phyloP scores from a whole-genome alignment of 345 rosid genomes.

The Eucalyptus curtisii region DNA sequence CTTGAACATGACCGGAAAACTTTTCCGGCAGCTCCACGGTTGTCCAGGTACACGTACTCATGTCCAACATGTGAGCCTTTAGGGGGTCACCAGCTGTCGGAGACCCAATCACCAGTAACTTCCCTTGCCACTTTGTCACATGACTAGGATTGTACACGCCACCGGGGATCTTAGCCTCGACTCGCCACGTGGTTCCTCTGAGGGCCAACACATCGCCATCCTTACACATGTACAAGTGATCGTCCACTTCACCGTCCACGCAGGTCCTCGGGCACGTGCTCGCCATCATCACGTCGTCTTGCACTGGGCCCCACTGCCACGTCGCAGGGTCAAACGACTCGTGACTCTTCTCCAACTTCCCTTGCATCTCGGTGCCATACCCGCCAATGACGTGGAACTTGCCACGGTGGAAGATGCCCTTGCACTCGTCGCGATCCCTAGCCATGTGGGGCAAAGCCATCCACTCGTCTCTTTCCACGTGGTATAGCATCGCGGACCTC shows the following conservation, averaged over 20 bases:
- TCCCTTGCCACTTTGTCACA: conserved; percentile 24
- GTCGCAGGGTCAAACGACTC: conserved; percentile 30
- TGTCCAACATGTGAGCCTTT: conserved; percentile 13
- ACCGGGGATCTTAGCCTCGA: conserved; percentile 27
- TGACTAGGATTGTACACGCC: conserved; percentile 24
- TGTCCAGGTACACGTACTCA: conserved; percentile 28
- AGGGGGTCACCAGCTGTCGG: conserved; percentile 17
- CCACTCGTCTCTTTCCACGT: conserved; percentile 53
- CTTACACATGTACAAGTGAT: conserved; percentile 19
- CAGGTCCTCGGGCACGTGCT: conserved; percentile 28
- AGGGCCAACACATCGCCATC: conserved; percentile 18
- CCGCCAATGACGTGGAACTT: conserved; percentile 73
- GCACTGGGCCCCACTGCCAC: conserved; percentile 29
- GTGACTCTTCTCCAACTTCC: conserved; percentile 31
- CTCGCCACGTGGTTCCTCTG: conserved; percentile 21
- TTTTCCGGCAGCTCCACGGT: conserved; percentile 13
- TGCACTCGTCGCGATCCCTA: conserved; percentile 66
- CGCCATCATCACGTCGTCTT: conserved; percentile 3
- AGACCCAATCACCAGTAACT: conserved; percentile 48
- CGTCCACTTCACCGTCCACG: neutral
- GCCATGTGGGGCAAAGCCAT: conserved; percentile 50
- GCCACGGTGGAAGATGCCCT: conserved; percentile 42
- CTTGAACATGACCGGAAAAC: conserved; percentile 46
- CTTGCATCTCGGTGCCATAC: conserved; percentile 65
- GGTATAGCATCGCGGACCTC: conserved; percentile 43